Conservation (phyloP, 2,329 filamentous ascomycete genomes). For the Apiospora hydei region DNA sequence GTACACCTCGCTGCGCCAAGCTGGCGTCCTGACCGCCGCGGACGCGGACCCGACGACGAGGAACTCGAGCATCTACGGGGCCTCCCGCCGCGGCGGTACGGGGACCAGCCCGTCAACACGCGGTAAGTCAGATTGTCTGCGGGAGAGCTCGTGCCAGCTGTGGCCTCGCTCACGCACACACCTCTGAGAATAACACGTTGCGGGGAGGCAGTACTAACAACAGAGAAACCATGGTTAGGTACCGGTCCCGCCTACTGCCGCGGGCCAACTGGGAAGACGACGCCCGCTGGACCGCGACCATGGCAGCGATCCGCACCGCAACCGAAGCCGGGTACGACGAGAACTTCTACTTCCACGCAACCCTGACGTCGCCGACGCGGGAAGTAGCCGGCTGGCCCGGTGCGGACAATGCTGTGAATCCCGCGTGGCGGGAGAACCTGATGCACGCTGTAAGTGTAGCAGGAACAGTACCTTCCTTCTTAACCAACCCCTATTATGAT, state of each 20-base stretch:
- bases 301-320: conserved; percentile 43
- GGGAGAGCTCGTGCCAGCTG: neutral
- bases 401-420: conserved; percentile 46
- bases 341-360: conserved; percentile 39
- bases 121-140: conserved; percentile 35
- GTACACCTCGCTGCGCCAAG: conserved; percentile 40
- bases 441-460: neutral
- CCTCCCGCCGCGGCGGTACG: conserved; percentile 32
- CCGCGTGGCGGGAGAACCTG: conserved; percentile 47
- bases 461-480: no score
- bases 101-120: conserved; percentile 39
- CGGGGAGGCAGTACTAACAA: no score
- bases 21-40: conserved; percentile 39
- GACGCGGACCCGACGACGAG: conserved; percentile 33
- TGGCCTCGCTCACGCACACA: no score
- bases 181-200: no score
- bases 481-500: no score
- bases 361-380: conserved; percentile 40
- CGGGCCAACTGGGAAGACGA: conserved; percentile 37
- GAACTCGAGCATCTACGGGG: conserved; percentile 39
- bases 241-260: conserved; percentile 42
- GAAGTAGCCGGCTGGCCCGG: conserved; percentile 42
- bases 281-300: conserved; percentile 36
- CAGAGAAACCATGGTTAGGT: neutral
- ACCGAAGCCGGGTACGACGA: conserved; percentile 45